Percentiles rank a stretch among this genome's conserved stretches.
These are phyloP conservation scores for Phycomyces nitens DNA, from an alignment of 192 early-diverging fungal species.

Conservation along the genomic window DNA sequence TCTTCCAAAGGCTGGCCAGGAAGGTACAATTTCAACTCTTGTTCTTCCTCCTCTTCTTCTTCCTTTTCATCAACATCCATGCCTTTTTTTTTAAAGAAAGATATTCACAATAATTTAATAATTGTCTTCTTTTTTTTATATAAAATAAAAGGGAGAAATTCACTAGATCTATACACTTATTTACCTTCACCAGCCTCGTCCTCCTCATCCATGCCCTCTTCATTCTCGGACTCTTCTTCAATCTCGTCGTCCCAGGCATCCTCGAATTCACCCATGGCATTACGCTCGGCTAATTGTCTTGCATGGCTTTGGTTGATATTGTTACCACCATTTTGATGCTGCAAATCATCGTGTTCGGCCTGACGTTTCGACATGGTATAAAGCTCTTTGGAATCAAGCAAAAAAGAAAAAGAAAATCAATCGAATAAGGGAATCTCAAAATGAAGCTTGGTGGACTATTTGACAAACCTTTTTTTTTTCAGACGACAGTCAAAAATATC, in stretches of 20 bases:
- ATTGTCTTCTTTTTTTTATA: not conserved
- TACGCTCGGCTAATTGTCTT: constrained; percentile 34
- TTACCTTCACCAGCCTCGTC: constrained; percentile 34
- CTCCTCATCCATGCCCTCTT: constrained; percentile 36
- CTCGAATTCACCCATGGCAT: constrained; percentile 87
- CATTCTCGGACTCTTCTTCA: constrained; percentile 59
- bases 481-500: too few species aligned
- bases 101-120: not conserved
- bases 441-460: not conserved
- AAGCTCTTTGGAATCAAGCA: not conserved
- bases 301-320: not conserved
- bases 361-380: constrained; percentile 38
- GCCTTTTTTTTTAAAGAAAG: constrained; percentile 13
- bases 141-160: too few species aligned
- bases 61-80: constrained; percentile 52
- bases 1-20: constrained; percentile 85
- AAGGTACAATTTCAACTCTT: constrained; percentile 76
- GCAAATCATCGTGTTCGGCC: constrained; percentile 23
- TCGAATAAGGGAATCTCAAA: not conserved
- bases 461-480: too few species aligned
- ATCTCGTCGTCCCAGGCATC: constrained; percentile 90
- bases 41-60: constrained; percentile 58
- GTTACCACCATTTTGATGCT: constrained; percentile 13
- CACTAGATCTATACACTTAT: too few species aligned
- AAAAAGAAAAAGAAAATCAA: not conserved